Evolutionary conservation across 2,329 filamentous ascomycete genomes (phyloP).

Genomic region (Apiospora pterosperma): DNA sequence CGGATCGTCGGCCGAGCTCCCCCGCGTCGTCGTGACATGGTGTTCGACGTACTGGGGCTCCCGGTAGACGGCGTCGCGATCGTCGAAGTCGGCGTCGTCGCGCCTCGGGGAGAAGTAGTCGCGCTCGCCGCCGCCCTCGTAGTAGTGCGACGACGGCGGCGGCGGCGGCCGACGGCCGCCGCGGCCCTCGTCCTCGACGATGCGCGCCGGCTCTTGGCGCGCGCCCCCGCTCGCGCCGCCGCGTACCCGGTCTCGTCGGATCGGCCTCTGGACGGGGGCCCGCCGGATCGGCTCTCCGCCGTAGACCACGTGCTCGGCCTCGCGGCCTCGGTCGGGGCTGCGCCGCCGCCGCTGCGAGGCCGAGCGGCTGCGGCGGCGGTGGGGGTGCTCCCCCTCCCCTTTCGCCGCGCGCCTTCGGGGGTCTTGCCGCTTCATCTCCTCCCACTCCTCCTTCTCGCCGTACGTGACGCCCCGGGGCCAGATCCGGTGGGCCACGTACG

Average conservation of each 20-base stretch:
- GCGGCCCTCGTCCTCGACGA: neutral
- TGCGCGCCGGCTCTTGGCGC: neutral
- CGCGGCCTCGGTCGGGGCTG: neutral
- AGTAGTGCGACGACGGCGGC: neutral
- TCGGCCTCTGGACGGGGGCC: neutral
- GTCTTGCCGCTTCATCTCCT: conserved; percentile 7
- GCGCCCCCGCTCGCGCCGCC: neutral
- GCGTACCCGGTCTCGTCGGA: neutral
- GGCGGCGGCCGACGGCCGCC: neutral
- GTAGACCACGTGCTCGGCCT: neutral
- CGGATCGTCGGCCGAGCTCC: neutral
- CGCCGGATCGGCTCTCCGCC: neutral
- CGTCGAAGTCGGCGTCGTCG: neutral
- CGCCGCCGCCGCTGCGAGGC: neutral
- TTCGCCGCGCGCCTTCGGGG: neutral
- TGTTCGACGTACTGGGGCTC: neutral
- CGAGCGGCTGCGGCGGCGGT: neutral
- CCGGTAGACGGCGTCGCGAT: neutral
- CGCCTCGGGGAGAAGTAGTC: neutral
- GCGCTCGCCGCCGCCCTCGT: neutral
- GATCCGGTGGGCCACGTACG: conserved; percentile 32
- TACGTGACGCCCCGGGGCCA: conserved; percentile 36
- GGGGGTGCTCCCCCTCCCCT: neutral
- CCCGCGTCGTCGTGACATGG: neutral
- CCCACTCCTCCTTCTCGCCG: conserved; percentile 36